phyloP scores from a whole-genome alignment of 2,329 filamentous ascomycete species.

The Phialophora tarda region DNA sequence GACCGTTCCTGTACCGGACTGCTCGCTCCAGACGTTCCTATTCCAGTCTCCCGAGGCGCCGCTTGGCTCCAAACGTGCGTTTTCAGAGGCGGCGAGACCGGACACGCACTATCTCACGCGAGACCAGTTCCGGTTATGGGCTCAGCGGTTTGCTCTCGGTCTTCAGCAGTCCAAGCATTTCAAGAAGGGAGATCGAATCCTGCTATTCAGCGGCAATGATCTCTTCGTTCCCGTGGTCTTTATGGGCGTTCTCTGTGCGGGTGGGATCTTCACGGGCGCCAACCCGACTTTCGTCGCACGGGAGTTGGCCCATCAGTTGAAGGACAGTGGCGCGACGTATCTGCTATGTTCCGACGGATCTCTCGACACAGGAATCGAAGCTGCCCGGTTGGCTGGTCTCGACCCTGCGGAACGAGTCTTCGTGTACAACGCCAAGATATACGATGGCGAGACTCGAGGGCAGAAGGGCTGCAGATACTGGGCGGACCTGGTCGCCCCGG shows the following conservation, averaged over 20 bases:
- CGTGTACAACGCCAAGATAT: constrained; percentile 36
- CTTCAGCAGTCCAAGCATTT: constrained; percentile 63
- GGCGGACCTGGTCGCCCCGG: constrained; percentile 33
- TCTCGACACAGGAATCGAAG: constrained; percentile 37
- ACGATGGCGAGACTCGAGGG: constrained; percentile 27
- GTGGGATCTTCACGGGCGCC: constrained; percentile 73
- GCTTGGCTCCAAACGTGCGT: constrained; percentile 47
- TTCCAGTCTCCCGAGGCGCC: constrained; percentile 51
- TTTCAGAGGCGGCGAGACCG: constrained; percentile 67
- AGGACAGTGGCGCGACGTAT: constrained; percentile 69
- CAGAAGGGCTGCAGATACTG: constrained; percentile 35
- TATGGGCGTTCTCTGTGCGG: constrained; percentile 73
- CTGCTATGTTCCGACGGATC: constrained; percentile 58
- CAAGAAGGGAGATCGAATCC: constrained; percentile 67
- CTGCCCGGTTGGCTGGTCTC: constrained; percentile 34
- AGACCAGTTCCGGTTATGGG: constrained; percentile 65
- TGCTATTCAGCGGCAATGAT: constrained; percentile 73
- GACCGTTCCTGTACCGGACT: constrained; percentile 48
- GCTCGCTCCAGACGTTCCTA: constrained; percentile 53
- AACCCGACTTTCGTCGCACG: constrained; percentile 69
- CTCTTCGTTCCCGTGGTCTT: constrained; percentile 71
- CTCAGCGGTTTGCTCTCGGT: constrained; percentile 71
- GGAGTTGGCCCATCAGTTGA: constrained; percentile 74
- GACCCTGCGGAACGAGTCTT: constrained; percentile 34
- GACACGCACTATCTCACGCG: constrained; percentile 67